phyloP scores from a whole-genome alignment of 805 yeast genomes.

The Saccharomycopsis sp. region DNA sequence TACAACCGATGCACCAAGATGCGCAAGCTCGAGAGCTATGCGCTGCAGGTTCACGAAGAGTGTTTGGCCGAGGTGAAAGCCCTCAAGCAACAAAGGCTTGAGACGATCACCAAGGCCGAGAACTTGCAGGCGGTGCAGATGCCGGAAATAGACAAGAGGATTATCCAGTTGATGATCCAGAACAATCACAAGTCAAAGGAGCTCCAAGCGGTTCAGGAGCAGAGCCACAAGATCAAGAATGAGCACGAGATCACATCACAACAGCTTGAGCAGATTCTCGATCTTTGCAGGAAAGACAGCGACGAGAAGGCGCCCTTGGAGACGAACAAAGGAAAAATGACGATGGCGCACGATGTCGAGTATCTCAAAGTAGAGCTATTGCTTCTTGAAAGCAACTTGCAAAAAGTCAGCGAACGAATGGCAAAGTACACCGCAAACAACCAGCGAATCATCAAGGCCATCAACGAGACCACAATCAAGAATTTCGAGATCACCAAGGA shows the following conservation, averaged over 20 bases:
- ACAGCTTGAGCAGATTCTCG: constrained; percentile 1
- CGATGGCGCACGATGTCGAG: not conserved
- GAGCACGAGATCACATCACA: not conserved
- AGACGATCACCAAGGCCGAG: too few relatives aligned
- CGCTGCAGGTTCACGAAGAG: too few relatives aligned
- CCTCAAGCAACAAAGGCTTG: too few relatives aligned
- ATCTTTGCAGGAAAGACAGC: not conserved
- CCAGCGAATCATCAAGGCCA: constrained; percentile 11
- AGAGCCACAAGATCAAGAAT: too few relatives aligned
- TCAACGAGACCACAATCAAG: constrained; percentile 17
- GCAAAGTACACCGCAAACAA: constrained; percentile 12
- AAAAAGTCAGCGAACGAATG: constrained; percentile 2
- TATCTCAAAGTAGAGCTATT: constrained; percentile 6
- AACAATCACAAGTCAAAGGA: not conserved
- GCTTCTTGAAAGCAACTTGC: constrained; percentile 2
- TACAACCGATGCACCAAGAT: too few relatives aligned
- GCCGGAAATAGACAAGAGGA: not conserved
- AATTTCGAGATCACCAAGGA: constrained; percentile 17
- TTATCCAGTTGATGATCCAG: constrained; percentile 9
- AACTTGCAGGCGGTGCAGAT: not conserved
- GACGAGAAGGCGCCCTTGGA: not conserved
- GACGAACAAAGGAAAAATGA: too few relatives aligned
- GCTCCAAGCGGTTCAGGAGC: too few relatives aligned
- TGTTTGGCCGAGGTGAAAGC: too few relatives aligned
- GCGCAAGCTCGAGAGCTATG: too few relatives aligned